These are phyloP conservation scores for Fusarium sororula DNA, from an alignment of 2,329 filamentous ascomycete species.

Conservation along the genomic window DNA sequence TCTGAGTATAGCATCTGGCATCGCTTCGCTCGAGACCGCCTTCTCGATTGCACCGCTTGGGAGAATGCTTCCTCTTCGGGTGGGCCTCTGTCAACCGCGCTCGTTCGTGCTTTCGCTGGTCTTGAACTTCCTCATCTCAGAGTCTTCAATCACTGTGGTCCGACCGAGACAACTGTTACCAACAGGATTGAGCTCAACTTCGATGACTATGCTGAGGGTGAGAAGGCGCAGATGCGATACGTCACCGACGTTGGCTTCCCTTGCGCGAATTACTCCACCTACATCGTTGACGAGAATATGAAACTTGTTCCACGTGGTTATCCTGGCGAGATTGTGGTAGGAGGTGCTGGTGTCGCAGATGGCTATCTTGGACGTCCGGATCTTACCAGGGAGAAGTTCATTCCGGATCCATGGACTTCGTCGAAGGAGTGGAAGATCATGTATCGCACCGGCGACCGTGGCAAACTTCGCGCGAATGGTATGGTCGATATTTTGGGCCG, in stretches of 20 bases:
- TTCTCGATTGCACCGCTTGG: background rate
- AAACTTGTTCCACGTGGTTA: background rate
- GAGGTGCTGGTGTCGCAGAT: constrained; percentile 1
- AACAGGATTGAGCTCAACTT: background rate
- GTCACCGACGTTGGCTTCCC: background rate
- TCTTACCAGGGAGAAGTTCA: background rate
- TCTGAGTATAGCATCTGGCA: constrained; percentile 16
- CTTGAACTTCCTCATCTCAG: background rate
- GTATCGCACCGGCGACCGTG: constrained; percentile 29
- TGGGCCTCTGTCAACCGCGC: background rate
- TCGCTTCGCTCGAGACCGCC: constrained; percentile 1
- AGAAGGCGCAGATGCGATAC: background rate
- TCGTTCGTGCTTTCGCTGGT: background rate
- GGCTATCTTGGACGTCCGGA: constrained; percentile 3
- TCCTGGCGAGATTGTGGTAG: constrained; percentile 9
- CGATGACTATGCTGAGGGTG: background rate
- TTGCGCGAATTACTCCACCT: background rate
- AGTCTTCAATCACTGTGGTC: background rate
- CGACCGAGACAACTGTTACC: background rate
- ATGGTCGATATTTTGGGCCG: constrained; percentile 49
- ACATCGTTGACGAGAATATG: background rate
- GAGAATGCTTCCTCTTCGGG: constrained; percentile 1
- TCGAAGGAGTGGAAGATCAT: background rate
- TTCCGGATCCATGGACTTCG: constrained; percentile 3
- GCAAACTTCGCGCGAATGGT: constrained; percentile 44